Conservation (phyloP, 352 stramenopile species). For the Globisporangium parvum region DNA sequence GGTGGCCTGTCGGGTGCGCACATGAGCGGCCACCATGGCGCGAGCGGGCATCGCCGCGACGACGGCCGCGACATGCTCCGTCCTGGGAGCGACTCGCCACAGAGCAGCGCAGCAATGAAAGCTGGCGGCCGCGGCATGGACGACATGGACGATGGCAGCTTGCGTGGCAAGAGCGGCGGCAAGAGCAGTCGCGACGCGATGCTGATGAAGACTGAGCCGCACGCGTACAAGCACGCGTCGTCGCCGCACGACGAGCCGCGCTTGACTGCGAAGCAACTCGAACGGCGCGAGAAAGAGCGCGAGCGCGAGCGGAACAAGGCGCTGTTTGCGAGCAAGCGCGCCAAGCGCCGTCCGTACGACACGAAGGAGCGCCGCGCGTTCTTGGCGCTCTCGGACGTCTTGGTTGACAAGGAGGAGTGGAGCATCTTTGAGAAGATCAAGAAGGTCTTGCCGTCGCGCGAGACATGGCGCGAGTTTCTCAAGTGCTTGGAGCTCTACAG, state of each 20-base stretch:
- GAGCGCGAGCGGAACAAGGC: conserved; percentile 73
- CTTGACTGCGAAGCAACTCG: conserved; percentile 45
- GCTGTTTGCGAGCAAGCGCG: conserved; percentile 66
- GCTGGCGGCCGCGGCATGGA: conserved; percentile 28
- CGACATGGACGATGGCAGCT: conserved; percentile 27
- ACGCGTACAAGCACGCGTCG: conserved; percentile 34
- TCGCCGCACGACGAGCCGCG: conserved; percentile 47
- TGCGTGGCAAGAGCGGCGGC: conserved; percentile 24
- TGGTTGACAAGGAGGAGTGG: conserved; percentile 85
- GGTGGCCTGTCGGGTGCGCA: neutral
- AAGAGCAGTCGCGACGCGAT: conserved; percentile 25
- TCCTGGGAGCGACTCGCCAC: conserved; percentile 35
- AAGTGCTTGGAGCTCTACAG: conserved; percentile 98
- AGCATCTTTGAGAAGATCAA: conserved; percentile 95
- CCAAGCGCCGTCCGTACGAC: conserved; percentile 63
- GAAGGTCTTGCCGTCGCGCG: conserved; percentile 86
- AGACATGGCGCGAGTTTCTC: conserved; percentile 97
- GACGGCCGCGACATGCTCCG: conserved; percentile 30
- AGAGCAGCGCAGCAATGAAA: conserved; percentile 40
- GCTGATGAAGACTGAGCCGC: conserved; percentile 23
- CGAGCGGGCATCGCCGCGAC: conserved; percentile 24
- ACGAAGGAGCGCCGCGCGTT: conserved; percentile 70
- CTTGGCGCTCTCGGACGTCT: conserved; percentile 63
- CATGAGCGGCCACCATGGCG: neutral
- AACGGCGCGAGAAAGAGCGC: conserved; percentile 72